Evolutionary conservation across 2,329 filamentous ascomycete species (phyloP).

Genomic region (Penicillium sp.): DNA sequence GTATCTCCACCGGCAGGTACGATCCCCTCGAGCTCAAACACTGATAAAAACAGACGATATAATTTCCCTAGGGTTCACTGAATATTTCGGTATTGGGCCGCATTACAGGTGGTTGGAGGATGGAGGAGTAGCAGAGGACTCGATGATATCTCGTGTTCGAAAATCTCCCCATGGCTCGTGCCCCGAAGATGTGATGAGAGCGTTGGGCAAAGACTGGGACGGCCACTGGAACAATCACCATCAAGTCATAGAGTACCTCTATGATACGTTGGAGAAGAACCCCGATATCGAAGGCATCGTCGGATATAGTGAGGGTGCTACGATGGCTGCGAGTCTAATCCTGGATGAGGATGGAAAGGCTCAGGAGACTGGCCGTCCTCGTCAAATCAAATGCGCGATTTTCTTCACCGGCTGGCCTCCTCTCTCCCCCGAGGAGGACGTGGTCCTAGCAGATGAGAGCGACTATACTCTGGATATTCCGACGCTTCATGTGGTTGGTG

Average conservation of each 20-base stretch:
- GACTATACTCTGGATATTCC: constrained; percentile 43
- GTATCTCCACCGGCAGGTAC: constrained; percentile 21
- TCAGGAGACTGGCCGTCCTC: constrained; percentile 36
- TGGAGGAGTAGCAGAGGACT: constrained; percentile 24
- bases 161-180: constrained; percentile 21
- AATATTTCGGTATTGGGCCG: constrained; percentile 24
- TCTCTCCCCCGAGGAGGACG: constrained; percentile 31
- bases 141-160: constrained; percentile 26
- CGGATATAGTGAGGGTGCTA: constrained; percentile 62
- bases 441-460: constrained; percentile 43
- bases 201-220: constrained; percentile 18
- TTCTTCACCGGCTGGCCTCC: constrained; percentile 53
- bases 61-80: constrained; percentile 16
- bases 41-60: not conserved
- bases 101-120: constrained; percentile 27
- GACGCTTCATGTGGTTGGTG: constrained; percentile 43
- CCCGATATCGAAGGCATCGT: constrained; percentile 54
- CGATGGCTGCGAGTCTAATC: constrained; percentile 54
- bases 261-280: constrained; percentile 47
- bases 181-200: constrained; percentile 23
- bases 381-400: constrained; percentile 47
- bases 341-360: constrained; percentile 51
- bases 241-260: constrained; percentile 33
- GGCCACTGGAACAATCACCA: constrained; percentile 20
- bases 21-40: not conserved